Conservation (phyloP, 225 moss, liverwort and hornwort species). For the Pleurozium schreberi region DNA sequence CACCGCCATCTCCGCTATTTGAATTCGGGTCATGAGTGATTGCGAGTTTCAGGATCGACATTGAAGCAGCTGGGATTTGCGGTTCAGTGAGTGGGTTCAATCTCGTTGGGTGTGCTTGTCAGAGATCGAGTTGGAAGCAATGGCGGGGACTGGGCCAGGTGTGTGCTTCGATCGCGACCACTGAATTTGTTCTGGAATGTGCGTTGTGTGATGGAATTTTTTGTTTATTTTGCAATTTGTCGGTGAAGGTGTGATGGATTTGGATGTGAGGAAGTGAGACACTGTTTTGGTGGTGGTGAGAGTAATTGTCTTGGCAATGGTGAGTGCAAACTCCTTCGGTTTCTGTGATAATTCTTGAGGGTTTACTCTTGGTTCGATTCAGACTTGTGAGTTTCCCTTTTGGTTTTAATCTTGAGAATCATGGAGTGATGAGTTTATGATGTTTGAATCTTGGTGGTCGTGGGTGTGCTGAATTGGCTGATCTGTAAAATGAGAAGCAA, state of each 20-base stretch:
- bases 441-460: neutral
- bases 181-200: neutral
- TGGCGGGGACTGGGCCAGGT: neutral
- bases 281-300: neutral
- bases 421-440: neutral
- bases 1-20: neutral
- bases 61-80: neutral
- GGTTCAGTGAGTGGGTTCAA: neutral
- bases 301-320: neutral
- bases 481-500: neutral
- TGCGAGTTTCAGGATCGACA: neutral
- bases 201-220: neutral
- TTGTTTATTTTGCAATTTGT: neutral
- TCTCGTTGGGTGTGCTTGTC: neutral
- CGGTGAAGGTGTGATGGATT: neutral
- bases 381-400: neutral
- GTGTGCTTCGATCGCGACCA: neutral
- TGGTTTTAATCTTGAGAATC: neutral
- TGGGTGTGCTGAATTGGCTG: neutral
- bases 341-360: neutral
- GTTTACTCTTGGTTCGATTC: neutral
- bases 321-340: neutral
- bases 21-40: neutral
- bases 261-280: neutral
- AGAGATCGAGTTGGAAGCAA: neutral